Evolutionary conservation across 2,329 filamentous ascomycete genomes (phyloP), one percentile per base, ranked within the genome.

Genomic region (Neofusicoccum umdonicola): DNA sequence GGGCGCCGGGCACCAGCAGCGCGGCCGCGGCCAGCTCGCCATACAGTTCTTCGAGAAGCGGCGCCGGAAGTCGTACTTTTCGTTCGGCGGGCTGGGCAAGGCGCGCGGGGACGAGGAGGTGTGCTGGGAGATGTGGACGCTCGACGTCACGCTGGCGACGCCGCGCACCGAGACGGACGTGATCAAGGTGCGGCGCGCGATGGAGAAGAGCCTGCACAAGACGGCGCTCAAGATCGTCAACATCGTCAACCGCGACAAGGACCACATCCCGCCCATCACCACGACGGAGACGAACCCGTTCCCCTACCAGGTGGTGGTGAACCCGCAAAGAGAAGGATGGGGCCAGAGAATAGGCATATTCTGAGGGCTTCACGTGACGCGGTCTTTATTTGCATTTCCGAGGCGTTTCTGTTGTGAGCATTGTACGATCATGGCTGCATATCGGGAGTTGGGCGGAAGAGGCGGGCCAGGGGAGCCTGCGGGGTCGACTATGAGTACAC

Each of bases 11-110:
- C 76, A 69, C 73, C 80, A 69, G 77, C 79, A 72, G 75, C 72
- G 90, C 60, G 89, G 90, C 2, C 84, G 92, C 63, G 92, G 91
- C 35, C 88, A 92, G 75, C 87, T 97, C 67, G 88, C 88, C 2
- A 90, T 98, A 39, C 91, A 96, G 80, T 98, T 98, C 81, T 96
- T 96, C 70, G 94, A 99, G 81, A 95, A 94, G 84, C 90, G 89
- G 75, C 85, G 93, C 66, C 87, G 90, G 70, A 95, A 93, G 82
- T 85, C 87, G 1, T 93, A 91, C 76, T 89, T 82, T 69, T 83
- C 91, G 77, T 90, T 93, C 69, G 80, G 85, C 78, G 56, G 41
- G 11, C 37, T 65, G 54, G 63, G 54, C 54, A 65, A 65, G 47
- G 64, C 15, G 27, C 89, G 88, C 71, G 90, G 87, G 27, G 94